These are phyloP conservation scores for Fibroporia radiculosa DNA, from an alignment of 768 basidiomycete genomes.

Conservation along the genomic window DNA sequence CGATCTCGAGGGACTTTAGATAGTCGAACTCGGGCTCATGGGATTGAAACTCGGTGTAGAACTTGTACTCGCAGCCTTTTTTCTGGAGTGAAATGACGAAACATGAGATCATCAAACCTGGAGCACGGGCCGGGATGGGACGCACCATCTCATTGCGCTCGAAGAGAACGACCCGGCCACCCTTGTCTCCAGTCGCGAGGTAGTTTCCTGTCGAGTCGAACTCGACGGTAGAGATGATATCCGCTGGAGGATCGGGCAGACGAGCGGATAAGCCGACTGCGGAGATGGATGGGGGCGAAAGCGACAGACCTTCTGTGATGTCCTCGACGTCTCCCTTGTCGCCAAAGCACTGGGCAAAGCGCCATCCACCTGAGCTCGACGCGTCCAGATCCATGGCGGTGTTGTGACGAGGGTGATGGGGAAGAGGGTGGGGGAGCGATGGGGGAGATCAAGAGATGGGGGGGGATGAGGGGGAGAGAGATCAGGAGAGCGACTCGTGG, in stretches of 20 bases:
- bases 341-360: conserved; percentile 99
- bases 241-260: conserved; percentile 51
- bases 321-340: conserved; percentile 99
- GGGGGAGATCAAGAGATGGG: not conserved
- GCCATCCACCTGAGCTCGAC: conserved; percentile 83
- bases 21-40: conserved; percentile 99
- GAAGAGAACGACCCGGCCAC: conserved; percentile 96
- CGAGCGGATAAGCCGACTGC: conserved; percentile 14
- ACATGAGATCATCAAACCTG: conserved; percentile 2
- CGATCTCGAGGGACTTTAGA: conserved; percentile 98
- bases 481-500: not conserved
- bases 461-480: not conserved
- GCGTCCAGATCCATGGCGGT: conserved; percentile 72
- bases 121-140: conserved; percentile 12
- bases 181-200: conserved; percentile 99
- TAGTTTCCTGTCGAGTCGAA: conserved; percentile 99
- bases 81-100: conserved; percentile 44
- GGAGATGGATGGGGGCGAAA: conserved; percentile 8
- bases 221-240: conserved; percentile 99
- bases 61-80: conserved; percentile 99
- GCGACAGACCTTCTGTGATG: conserved; percentile 86
- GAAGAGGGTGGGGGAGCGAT: not conserved
- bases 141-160: conserved; percentile 95
- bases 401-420: not conserved
- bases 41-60: conserved; percentile 99